Conservation (phyloP, 768 basidiomycete species). For the Multifurca ochricompacta region DNA sequence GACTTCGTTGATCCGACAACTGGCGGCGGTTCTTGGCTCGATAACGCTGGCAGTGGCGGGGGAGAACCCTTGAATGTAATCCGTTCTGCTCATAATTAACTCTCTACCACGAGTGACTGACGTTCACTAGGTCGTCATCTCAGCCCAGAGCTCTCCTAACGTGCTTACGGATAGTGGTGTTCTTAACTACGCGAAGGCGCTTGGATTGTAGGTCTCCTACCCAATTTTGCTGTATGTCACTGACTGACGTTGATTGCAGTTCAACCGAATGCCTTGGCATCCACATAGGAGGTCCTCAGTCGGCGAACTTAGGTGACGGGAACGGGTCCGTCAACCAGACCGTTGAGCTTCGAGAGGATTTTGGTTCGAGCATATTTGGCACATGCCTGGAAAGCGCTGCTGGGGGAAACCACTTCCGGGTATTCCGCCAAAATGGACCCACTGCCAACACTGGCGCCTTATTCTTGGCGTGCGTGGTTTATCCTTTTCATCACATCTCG, state of each 20-base stretch:
- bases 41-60: conserved; percentile 30
- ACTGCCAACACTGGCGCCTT: conserved; percentile 40
- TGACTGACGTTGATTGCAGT: conserved; percentile 31
- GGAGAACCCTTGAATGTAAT: conserved; percentile 42
- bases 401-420: conserved; percentile 44
- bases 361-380: conserved; percentile 29
- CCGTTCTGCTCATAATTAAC: background rate
- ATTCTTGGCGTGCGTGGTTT: conserved; percentile 46
- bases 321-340: conserved; percentile 40
- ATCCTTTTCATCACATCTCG: background rate
- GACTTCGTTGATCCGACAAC: conserved; percentile 31
- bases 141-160: conserved; percentile 47
- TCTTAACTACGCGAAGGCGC: conserved; percentile 50
- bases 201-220: conserved; percentile 47
- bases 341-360: conserved; percentile 39
- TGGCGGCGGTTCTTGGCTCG: conserved; percentile 39
- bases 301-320: conserved; percentile 44
- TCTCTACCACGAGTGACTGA: background rate
- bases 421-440: conserved; percentile 53
- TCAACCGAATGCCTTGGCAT: conserved; percentile 34
- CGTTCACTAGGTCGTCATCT: conserved; percentile 47
- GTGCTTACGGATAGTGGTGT: conserved; percentile 52
- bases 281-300: conserved; percentile 31
- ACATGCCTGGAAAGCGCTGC: conserved; percentile 39
- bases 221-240: background rate